Base-by-base conservation (phyloP, 2,329 filamentous ascomycete species). In the Proliferodiscus dingleyae region DNA sequence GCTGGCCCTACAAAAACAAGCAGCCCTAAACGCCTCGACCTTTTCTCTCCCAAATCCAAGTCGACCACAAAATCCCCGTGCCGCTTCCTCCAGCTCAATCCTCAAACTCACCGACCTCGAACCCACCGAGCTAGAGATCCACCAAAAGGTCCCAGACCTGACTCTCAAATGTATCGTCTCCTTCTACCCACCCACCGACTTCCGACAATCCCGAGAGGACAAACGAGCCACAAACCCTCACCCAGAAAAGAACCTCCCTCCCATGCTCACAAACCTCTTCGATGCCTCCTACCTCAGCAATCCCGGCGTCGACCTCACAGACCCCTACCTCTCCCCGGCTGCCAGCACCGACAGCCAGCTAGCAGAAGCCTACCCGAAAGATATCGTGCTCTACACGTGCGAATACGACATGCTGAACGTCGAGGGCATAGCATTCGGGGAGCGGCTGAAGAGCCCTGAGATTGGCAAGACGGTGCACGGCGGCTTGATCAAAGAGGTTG, bases 371-470 rank as follows among this genome's bases (percentile, higher is more conserved):
- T 67, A 77, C 30, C 72, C 81, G 2, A 68, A 72, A 0, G 72
- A 75, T 13, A 62, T 83, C 2, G 68, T 82, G 15, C 64, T 83
- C 33, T 78, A 76, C 55, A 73, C 81, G 2, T 84, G 80, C 64
- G 80, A 84, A 64, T 77, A 73, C 61, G 78, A 83, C 59, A 83
- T 83, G 77, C 63, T 83, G n/a, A 69, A 80, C 8, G 67, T 66
- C 2, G 80, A 83, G 58, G 79, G 77, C 9, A 68, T 83, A 49
- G 68, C 71, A 4, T 83, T 89, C 51, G 73, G 78, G 9, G 71
- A 79, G 41, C 70, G 83, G 16, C 62, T 89, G 7, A 62, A 68
- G 38, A 60, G 64, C 1, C 39, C 58, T 6, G 68, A 70, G 1
- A 62, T 79, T 4, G 68, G 68, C 19, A 84, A 82, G 64, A 70